Evolutionary conservation across 768 basidiomycete species (phyloP).

Genomic region (Leucosporidium scottii): DNA sequence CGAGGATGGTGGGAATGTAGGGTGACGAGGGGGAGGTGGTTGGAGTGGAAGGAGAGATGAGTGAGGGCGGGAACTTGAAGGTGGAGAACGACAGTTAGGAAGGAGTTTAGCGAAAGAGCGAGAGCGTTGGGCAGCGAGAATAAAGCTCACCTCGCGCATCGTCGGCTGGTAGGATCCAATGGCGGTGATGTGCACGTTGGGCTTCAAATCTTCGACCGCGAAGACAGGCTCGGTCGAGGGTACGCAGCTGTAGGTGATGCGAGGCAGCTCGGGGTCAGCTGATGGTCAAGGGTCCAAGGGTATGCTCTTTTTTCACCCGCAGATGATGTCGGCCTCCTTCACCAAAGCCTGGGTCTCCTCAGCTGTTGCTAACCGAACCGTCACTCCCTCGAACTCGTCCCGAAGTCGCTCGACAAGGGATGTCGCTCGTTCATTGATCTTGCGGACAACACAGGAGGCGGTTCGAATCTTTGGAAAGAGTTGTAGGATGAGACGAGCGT

Average conservation of each 20-base stretch:
- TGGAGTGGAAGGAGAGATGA: constrained; percentile 11
- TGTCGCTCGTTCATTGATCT: constrained; percentile 3
- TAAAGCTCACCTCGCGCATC: no score
- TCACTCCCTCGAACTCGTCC: constrained; percentile 14
- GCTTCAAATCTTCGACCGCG: constrained; percentile 5
- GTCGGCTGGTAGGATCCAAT: constrained; percentile 7
- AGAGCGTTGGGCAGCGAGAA: no score
- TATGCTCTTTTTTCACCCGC: constrained; percentile 30
- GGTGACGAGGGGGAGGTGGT: neutral
- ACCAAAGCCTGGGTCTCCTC: constrained; percentile 11
- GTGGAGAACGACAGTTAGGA: no score
- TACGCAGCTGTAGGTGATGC: constrained; percentile 22
- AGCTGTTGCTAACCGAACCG: neutral
- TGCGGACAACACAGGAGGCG: constrained; percentile 16
- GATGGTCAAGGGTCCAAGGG: neutral
- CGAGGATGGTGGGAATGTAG: constrained; percentile 26
- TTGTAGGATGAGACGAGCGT: constrained; percentile 29
- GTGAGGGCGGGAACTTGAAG: constrained; percentile 26
- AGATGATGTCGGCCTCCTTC: constrained; percentile 36
- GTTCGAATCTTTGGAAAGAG: constrained; percentile 27
- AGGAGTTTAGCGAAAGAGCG: no score
- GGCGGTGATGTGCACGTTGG: constrained; percentile 33
- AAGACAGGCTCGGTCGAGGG: constrained; percentile 36
- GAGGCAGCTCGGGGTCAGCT: neutral
- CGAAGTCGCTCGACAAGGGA: neutral